Evolutionary conservation across 2,329 filamentous ascomycete genomes (phyloP).

Genomic region (Alternaria arbusti): DNA sequence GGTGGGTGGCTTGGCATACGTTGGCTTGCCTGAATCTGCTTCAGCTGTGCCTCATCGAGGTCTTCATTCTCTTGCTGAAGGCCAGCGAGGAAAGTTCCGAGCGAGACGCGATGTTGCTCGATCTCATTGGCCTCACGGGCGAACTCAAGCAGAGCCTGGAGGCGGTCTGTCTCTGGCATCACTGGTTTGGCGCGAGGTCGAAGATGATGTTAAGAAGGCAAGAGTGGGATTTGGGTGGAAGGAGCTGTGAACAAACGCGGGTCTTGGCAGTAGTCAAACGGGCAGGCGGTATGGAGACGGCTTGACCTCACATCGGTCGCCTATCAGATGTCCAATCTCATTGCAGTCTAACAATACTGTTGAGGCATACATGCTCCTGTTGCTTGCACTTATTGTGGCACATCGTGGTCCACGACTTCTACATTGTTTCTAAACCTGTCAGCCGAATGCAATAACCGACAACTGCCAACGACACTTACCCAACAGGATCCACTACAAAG

Average conservation of each 20-base stretch:
- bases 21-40: neutral
- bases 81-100: neutral
- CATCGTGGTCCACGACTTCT: slow-evolving; percentile 27
- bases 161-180: neutral
- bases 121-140: neutral
- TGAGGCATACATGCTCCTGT: neutral
- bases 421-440: slow-evolving; percentile 24
- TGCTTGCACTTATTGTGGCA: neutral
- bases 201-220: neutral
- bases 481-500: slow-evolving; percentile 36
- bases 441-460: neutral
- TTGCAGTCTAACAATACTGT: neutral
- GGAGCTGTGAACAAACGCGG: neutral
- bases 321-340: neutral
- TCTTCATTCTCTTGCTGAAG: neutral
- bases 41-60: neutral
- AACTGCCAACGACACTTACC: slow-evolving; percentile 18
- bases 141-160: neutral
- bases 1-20: too few species aligned
- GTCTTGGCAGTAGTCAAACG: neutral
- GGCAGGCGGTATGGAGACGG: neutral
- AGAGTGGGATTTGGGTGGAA: neutral
- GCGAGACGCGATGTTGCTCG: neutral
- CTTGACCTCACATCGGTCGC: neutral
- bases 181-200: neutral